Evolutionary conservation across 495 filamentous ascomycete species (phyloP).

Genomic region (Paragyromitra xinjiangensis): DNA sequence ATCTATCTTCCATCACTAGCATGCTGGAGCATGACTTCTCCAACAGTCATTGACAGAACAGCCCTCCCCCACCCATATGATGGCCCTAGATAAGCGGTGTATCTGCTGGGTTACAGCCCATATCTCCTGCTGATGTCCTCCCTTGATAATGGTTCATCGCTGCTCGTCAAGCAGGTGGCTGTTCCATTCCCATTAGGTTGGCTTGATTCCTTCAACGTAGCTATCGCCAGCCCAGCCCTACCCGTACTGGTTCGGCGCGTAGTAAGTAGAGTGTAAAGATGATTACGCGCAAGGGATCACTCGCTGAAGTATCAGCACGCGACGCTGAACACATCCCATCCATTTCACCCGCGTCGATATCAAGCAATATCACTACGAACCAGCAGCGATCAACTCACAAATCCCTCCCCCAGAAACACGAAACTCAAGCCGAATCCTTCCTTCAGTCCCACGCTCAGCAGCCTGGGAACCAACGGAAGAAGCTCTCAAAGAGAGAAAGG

Average conservation of each 20-base stretch:
- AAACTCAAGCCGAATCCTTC: neutral
- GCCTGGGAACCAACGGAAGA: constrained; percentile 47
- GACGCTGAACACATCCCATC: neutral
- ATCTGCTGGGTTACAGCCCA: no score
- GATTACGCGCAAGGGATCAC: no score
- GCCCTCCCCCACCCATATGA: neutral
- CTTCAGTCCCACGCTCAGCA: constrained; percentile 39
- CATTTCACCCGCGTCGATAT: neutral
- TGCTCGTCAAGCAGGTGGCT: no score
- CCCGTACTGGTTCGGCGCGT: no score
- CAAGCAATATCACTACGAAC: neutral
- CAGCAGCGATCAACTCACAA: neutral
- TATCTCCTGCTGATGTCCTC: no score
- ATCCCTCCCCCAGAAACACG: neutral
- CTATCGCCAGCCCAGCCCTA: no score
- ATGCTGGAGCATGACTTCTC: neutral
- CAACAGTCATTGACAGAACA: neutral
- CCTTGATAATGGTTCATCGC: no score
- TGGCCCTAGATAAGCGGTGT: neutral
- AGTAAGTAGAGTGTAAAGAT: no score
- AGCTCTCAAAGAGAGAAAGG: constrained; percentile 16
- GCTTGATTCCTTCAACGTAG: no score
- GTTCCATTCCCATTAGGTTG: no score
- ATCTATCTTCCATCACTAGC: neutral
- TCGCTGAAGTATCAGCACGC: no score